Conservation (phyloP, 148 eudicot genomes). For the Selenicereus undatus region DNA sequence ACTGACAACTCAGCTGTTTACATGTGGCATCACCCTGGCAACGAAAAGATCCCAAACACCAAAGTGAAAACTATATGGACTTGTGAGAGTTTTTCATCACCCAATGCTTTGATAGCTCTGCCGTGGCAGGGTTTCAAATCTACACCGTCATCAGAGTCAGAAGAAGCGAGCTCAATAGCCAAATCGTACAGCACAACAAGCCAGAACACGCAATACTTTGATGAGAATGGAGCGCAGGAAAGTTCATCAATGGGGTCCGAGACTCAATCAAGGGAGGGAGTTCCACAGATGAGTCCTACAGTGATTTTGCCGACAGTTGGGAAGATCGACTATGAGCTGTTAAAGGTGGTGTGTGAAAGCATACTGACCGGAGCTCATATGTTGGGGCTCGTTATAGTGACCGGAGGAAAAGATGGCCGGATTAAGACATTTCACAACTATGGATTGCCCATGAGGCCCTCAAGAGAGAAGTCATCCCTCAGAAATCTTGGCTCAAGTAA, state of each 20-base stretch:
- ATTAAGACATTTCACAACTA: conserved; percentile 60
- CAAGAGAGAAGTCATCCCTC: conserved; percentile 15
- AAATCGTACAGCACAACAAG: not conserved
- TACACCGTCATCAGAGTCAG: conserved; percentile 16
- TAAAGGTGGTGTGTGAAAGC: conserved; percentile 44
- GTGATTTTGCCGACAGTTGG: conserved; percentile 26
- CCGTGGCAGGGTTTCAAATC: conserved; percentile 67
- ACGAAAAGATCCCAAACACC: conserved; percentile 29
- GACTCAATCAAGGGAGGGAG: conserved; percentile 52
- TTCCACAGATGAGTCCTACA: conserved; percentile 23
- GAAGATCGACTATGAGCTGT: conserved; percentile 41
- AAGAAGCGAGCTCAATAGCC: conserved; percentile 2
- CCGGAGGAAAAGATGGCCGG: conserved; percentile 72
- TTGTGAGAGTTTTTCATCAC: conserved; percentile 51
- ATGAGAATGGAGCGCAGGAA: conserved; percentile 25
- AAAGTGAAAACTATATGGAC: conserved; percentile 43
- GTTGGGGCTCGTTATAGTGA: conserved; percentile 76
- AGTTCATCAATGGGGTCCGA: conserved; percentile 32
- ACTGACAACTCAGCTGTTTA: conserved; percentile 61
- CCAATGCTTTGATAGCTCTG: conserved; percentile 48
- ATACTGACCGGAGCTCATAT: conserved; percentile 39
- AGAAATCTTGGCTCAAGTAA: conserved; percentile 11
- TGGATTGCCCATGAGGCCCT: conserved; percentile 50
- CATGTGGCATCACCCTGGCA: conserved; percentile 49
- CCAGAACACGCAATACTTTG: not conserved